A percentile compares a stretch with the other conserved stretches of the same genome.
These are phyloP conservation scores for Friedmanniomyces simplex DNA, from an alignment of 495 filamentous ascomycete species.

Conservation along the genomic window DNA sequence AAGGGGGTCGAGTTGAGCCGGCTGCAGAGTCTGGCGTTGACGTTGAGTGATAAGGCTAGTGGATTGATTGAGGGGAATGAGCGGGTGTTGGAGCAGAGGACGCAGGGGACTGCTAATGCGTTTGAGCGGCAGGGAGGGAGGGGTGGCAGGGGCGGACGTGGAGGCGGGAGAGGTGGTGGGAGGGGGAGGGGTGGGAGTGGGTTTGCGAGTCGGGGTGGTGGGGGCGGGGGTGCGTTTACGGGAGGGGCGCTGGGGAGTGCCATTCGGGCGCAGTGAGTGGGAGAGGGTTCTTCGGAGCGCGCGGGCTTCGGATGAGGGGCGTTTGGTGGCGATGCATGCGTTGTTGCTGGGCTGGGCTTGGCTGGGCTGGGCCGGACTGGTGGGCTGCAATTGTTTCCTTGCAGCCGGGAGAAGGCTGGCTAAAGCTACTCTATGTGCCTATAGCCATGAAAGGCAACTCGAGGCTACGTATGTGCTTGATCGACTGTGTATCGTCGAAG, in stretches of 20 bases:
- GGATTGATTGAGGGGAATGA: slow-evolving; percentile 95
- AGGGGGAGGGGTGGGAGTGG: slow-evolving; percentile 10
- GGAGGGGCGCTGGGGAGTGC: slow-evolving; percentile 25
- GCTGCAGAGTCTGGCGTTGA: slow-evolving; percentile 88
- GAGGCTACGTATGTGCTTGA: too few relatives aligned
- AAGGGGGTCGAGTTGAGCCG: slow-evolving; percentile 97
- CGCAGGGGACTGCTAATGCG: slow-evolving; percentile 87
- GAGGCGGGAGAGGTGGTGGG: slow-evolving; percentile 38
- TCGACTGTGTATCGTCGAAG: too few relatives aligned
- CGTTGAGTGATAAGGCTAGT: slow-evolving; percentile 89
- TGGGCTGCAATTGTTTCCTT: too few relatives aligned
- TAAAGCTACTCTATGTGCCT: too few relatives aligned
- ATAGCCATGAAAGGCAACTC: too few relatives aligned
- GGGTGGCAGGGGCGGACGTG: slow-evolving; percentile 52
- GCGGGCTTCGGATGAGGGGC: too few relatives aligned
- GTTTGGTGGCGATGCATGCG: background rate
- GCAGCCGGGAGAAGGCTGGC: too few relatives aligned
- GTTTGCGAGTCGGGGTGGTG: slow-evolving; percentile 16
- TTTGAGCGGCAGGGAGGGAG: slow-evolving; percentile 79
- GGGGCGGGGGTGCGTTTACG: slow-evolving; percentile 16
- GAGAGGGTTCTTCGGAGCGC: too few relatives aligned
- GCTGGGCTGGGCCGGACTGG: too few relatives aligned
- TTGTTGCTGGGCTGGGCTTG: too few relatives aligned
- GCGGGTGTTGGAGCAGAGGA: slow-evolving; percentile 89
- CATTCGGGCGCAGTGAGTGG: slow-evolving; percentile 20